These are phyloP conservation scores for Prunus yedoensis DNA, from an alignment of 331 rosid species.

Conservation along the genomic window DNA sequence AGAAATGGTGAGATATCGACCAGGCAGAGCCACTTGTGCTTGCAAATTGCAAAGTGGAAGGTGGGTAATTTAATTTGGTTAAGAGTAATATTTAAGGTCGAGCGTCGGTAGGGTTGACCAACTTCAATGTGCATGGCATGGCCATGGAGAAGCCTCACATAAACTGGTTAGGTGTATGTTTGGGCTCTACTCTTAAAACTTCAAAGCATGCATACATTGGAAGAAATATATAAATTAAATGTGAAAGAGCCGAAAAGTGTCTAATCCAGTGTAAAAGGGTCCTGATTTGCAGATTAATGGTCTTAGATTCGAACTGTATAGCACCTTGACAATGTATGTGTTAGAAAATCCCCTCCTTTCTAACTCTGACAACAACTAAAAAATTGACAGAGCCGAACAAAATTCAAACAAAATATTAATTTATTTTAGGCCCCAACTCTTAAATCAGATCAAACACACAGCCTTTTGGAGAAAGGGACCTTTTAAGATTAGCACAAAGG, in stretches of 20 bases:
- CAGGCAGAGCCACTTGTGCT: not conserved
- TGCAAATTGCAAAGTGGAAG: constrained; percentile 16
- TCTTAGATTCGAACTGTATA: rapidly evolving
- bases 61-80: not conserved
- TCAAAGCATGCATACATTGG: not conserved
- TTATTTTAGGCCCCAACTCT: too few relatives aligned
- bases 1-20: not conserved
- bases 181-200: too few relatives aligned
- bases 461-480: too few relatives aligned
- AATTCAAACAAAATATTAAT: too few relatives aligned
- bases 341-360: rapidly evolving
- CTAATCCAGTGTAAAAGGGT: rapidly evolving
- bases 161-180: not conserved
- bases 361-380: too few relatives aligned
- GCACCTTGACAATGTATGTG: rapidly evolving
- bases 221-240: not conserved
- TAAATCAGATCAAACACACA: too few relatives aligned
- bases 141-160: not conserved
- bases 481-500: too few relatives aligned
- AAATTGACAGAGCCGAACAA: too few relatives aligned
- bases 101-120: constrained; percentile 17
- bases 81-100: not conserved
- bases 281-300: too few relatives aligned
- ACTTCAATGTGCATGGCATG: not conserved
- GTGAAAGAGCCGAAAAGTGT: not conserved